phyloP scores from a whole-genome alignment of 2,329 filamentous ascomycete species.

The Fusarium miscanthi region DNA sequence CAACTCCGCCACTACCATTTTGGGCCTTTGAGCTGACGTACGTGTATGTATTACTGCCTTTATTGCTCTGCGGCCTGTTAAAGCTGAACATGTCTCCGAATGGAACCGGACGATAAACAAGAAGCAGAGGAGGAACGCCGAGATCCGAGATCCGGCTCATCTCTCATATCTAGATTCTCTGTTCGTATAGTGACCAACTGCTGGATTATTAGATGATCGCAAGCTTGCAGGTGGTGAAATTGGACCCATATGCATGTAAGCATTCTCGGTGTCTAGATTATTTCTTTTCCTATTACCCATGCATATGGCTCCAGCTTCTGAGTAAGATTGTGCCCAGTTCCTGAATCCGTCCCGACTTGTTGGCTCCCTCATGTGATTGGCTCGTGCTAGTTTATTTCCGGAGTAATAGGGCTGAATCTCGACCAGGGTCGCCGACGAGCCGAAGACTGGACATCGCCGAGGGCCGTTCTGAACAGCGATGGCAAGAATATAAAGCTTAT shows the following conservation, averaged over 20 bases:
- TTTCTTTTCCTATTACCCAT: background rate
- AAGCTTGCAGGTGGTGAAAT: background rate
- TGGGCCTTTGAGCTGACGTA: background rate
- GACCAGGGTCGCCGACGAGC: constrained; percentile 24
- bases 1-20: background rate
- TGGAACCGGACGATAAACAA: background rate
- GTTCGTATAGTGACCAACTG: background rate
- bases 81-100: background rate
- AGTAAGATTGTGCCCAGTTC: background rate
- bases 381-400: background rate
- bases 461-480: background rate
- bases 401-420: constrained; percentile 21
- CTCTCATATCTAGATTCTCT: background rate
- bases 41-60: background rate
- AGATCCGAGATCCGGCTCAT: background rate
- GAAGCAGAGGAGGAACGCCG: background rate
- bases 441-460: background rate
- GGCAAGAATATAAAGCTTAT: background rate
- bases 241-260: background rate
- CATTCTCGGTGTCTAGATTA: background rate
- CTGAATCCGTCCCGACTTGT: background rate
- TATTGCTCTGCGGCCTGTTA: background rate
- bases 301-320: background rate
- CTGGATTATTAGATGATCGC: background rate
- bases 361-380: background rate